Conservation (phyloP, 192 early-diverging fungal species). For the Ambispora gerdemannii region DNA sequence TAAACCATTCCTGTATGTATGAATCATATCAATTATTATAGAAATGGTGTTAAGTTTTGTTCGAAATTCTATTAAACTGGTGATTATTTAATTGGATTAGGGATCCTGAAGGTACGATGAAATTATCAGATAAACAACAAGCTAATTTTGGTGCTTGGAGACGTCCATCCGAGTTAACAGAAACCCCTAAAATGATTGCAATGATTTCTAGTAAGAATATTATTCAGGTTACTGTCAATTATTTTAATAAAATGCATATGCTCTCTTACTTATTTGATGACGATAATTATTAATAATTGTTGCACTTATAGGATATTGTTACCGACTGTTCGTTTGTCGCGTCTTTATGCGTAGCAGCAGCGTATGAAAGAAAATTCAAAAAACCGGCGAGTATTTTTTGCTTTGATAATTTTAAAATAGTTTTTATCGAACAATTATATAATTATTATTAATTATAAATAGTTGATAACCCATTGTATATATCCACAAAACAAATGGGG, state of each 20-base stretch:
- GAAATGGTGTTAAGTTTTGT: slow-evolving; percentile 28
- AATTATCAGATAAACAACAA: slow-evolving; percentile 72
- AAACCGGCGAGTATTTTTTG: slow-evolving; percentile 60
- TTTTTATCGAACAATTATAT: no score
- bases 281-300: neutral
- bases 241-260: neutral
- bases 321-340: slow-evolving; percentile 97
- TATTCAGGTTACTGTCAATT: slow-evolving; percentile 43
- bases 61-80: no score
- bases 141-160: slow-evolving; percentile 77
- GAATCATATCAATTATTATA: slow-evolving; percentile 30
- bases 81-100: slow-evolving; percentile 35
- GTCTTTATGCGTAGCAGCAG: slow-evolving; percentile 79
- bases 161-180: slow-evolving; percentile 72
- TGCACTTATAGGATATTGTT: slow-evolving; percentile 63
- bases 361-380: slow-evolving; percentile 68
- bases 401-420: no score
- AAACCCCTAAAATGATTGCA: slow-evolving; percentile 63
- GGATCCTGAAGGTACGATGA: slow-evolving; percentile 77
- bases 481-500: slow-evolving; percentile 76
- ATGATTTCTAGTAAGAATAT: slow-evolving; percentile 65
- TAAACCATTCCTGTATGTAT: slow-evolving; percentile 47
- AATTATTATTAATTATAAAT: no score
- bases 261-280: neutral
- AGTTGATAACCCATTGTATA: slow-evolving; percentile 82